Evolutionary conservation across 2,329 filamentous ascomycete species (phyloP), one percentile per base, ranked within the genome.

Genomic region (Paracorniculantispora psalliotae): DNA sequence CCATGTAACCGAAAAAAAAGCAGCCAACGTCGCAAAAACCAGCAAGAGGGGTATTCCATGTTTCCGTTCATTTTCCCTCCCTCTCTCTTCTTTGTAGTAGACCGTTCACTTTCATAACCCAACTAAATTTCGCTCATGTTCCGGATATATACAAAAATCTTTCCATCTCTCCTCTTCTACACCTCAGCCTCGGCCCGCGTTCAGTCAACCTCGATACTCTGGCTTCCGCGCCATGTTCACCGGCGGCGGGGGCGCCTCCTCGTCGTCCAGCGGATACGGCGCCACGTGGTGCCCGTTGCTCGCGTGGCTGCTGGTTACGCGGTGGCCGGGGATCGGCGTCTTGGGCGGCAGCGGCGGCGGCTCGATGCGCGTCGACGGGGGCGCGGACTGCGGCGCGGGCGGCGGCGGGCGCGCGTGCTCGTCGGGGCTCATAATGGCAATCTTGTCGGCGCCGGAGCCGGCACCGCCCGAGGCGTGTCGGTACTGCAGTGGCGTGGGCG

Each of bases 201-300:
- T n/a, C n/a, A n/a, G n/a, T 60, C 81, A 75, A 46, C 79, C 76
- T 59, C 78, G 80, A 66, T 87, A 90, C 51, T 89, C 87, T 1
- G 93, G 93, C 72, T 97, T 97, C 65, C 87, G 85, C 47, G 89
- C 86, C 81, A 91, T 89, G 67, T 96, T 96, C 8, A 96, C 91
- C 7, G 83, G 79, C 3, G 93, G 93, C 19, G 93, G 92, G 28
- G 89, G 87, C 26, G 88, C 89, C 67, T 96, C 89, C 47, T 57
- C 54, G 6, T 57, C 54, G 23, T 86, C 87, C 50, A 90, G 75
- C 0, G 93, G 93, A 71, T 97, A 97, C 1, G 92, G 92, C 35
- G 90, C 80, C 9, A 77, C n/a, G n/a, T n/a, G 71, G 1, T 35
- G 26, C 71, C 62, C 6, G 69, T 44, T 46, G 28, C 23, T 44